Conservation (phyloP, 371 early-diverging fungal species). For the Rhizopus arrhizus region DNA sequence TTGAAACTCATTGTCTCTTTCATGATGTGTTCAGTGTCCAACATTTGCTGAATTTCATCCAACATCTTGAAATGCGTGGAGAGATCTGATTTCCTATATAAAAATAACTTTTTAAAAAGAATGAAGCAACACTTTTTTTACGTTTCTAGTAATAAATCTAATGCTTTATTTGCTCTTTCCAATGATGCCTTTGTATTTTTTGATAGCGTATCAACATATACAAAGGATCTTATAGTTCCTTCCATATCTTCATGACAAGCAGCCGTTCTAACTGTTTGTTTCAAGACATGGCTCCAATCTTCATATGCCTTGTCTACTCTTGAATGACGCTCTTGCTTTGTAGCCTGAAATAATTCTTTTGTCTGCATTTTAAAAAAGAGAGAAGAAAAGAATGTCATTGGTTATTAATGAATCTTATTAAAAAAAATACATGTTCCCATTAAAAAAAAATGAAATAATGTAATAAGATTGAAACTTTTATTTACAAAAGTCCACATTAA, state of each 20-base stretch:
- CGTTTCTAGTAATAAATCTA: conserved; percentile 23
- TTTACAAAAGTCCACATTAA: not conserved
- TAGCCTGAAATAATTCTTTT: conserved; percentile 13
- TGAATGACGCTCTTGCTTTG: conserved; percentile 34
- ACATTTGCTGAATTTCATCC: not conserved
- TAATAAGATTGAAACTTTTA: not conserved
- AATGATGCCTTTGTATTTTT: conserved; percentile 29
- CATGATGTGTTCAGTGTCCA: not conserved
- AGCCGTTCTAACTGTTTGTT: conserved; percentile 6
- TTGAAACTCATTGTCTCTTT: not conserved
- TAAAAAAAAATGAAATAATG: not conserved
- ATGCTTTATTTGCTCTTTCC: conserved; percentile 16
- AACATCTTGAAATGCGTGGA: not conserved
- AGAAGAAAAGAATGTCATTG: not conserved
- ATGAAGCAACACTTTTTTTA: conserved; percentile 4
- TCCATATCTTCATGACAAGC: conserved; percentile 25
- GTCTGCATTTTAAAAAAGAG: not conserved
- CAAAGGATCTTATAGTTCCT: conserved; percentile 31
- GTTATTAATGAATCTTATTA: not conserved
- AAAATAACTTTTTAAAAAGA: not conserved
- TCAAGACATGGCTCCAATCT: conserved; percentile 33
- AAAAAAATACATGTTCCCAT: not conserved
- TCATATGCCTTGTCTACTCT: conserved; percentile 30
- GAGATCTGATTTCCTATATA: not conserved
- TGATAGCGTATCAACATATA: conserved; percentile 29